Base-by-base conservation (phyloP, 164 flowering plant species). In the Vitis riparia region DNA sequence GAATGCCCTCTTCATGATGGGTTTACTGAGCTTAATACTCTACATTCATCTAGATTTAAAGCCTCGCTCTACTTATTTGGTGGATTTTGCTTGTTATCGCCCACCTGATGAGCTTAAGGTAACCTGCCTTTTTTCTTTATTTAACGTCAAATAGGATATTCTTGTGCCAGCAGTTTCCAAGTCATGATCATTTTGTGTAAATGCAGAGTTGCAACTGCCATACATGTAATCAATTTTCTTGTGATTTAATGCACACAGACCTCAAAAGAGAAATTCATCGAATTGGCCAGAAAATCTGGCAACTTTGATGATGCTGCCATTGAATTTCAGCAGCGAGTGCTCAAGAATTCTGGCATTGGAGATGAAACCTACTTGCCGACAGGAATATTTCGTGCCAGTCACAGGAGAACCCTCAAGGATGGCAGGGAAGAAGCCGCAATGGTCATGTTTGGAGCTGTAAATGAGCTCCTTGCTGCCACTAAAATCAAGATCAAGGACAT, bases 61-160 rank as follows among this genome's bases (percentile, higher is more conserved):
- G 0, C 89, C 87, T n/a, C 75, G 81, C 2, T 67, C 87, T 1
- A 79, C 79, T 59, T 89, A 89, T 68, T 69, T 91, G 2, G 51
- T 91, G 12, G 97, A 91, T 73, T 88, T 86, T 29, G 85, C 97
- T 19, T 89, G 93, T 68, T 88, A 66, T 73, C 77, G 77, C 2
- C 93, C 93, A 10, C 88, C 88, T 0, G 30, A 72, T 63, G 85
- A 91, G 5, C 80, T 85, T 49, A 89, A 89, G 97, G 96, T 91
- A 68, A 57, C 16, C 8, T 27, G 14, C 19, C 11, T n/a, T 37
- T 7, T 37, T 15, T 12, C 9, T 2, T 62, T 0, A 62, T 5
- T 9, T 12, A 63, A 2, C 32, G 29, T n/a, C 16, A 61, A 13
- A 27, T 14, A 9, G 15, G 8, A 15, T 61, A 30, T 11, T 29